phyloP scores from a whole-genome alignment of 2,329 filamentous ascomycete species.

The Myriosclerotinia curreyana region DNA sequence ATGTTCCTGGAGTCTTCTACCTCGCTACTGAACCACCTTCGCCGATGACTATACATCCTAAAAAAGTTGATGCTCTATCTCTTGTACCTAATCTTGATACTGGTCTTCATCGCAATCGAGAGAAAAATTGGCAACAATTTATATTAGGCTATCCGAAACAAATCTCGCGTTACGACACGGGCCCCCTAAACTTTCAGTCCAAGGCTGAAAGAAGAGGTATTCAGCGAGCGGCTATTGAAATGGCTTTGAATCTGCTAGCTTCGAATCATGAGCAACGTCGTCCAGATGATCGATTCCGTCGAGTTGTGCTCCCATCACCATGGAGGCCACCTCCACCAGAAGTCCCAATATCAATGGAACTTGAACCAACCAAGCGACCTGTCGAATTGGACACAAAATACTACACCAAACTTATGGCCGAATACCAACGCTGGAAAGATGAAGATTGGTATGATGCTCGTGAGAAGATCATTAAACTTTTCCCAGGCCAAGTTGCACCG shows the following conservation, averaged over 20 bases:
- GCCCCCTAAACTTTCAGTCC: conserved; percentile 28
- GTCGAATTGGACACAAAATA: conserved; percentile 32
- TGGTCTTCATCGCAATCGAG: conserved; percentile 1
- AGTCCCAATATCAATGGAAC: conserved; percentile 29
- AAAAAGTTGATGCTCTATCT: not conserved
- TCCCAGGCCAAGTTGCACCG: conserved; percentile 19
- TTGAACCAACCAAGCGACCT: conserved; percentile 32
- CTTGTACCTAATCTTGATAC: conserved; percentile 11
- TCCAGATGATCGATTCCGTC: conserved; percentile 33
- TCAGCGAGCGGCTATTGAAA: conserved; percentile 34
- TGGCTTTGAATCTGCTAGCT: conserved; percentile 33
- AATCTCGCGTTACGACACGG: not conserved
- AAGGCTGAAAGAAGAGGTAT: conserved; percentile 36
- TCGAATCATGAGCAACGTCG: conserved; percentile 37
- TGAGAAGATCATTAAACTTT: not conserved
- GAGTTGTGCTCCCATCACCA: conserved; percentile 25
- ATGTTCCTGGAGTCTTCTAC: conserved; percentile 14
- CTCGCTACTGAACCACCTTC: conserved; percentile 13
- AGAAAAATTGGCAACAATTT: conserved; percentile 5
- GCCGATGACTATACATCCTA: not conserved
- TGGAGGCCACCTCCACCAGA: conserved; percentile 25
- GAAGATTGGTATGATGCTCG: conserved; percentile 24
- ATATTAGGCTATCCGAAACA: conserved; percentile 13
- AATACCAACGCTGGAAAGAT: conserved; percentile 30
- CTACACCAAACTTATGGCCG: conserved; percentile 32